Evolutionary conservation across 2,329 filamentous ascomycete genomes (phyloP).

Genomic region (Colletotrichum siamense): DNA sequence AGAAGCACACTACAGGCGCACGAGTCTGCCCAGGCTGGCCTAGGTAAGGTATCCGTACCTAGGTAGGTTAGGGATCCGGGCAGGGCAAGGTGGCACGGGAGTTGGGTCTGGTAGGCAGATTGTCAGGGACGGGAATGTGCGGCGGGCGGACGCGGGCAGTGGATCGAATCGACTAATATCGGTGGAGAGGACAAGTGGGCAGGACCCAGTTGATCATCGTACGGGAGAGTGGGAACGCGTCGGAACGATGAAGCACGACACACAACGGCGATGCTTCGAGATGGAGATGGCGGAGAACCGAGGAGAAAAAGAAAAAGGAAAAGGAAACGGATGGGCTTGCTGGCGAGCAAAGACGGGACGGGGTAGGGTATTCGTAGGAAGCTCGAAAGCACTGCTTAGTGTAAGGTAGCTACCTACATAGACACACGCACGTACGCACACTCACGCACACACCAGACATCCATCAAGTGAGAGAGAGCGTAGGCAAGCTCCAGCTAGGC

Average conservation of each 20-base stretch:
- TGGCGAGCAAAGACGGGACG: background rate
- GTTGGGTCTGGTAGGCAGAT: background rate
- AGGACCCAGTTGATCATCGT: conserved; percentile 13
- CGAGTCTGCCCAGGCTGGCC: conserved; percentile 1
- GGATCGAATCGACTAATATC: conserved; percentile 12
- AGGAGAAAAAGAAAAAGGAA: background rate
- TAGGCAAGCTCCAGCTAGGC: background rate
- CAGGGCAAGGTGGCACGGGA: background rate
- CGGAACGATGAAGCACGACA: conserved; percentile 1
- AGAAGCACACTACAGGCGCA: background rate
- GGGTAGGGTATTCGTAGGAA: background rate
- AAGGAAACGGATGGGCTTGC: background rate
- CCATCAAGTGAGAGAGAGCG: background rate
- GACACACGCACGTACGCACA: background rate
- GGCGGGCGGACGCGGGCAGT: background rate
- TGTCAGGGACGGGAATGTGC: conserved; percentile 12
- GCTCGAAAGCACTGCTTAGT: background rate
- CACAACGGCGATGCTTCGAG: background rate
- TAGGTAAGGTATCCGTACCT: background rate
- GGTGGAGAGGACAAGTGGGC: conserved; percentile 6
- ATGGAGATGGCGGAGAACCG: background rate
- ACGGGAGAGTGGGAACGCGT: conserved; percentile 5
- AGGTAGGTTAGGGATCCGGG: background rate
- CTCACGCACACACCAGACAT: background rate
- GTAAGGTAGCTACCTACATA: background rate